A percentile compares a stretch with the other conserved stretches of the same genome.
phyloP scores from a whole-genome alignment of 2,329 filamentous ascomycete genomes.

The Xenosphaeropsis pyriputrescens region DNA sequence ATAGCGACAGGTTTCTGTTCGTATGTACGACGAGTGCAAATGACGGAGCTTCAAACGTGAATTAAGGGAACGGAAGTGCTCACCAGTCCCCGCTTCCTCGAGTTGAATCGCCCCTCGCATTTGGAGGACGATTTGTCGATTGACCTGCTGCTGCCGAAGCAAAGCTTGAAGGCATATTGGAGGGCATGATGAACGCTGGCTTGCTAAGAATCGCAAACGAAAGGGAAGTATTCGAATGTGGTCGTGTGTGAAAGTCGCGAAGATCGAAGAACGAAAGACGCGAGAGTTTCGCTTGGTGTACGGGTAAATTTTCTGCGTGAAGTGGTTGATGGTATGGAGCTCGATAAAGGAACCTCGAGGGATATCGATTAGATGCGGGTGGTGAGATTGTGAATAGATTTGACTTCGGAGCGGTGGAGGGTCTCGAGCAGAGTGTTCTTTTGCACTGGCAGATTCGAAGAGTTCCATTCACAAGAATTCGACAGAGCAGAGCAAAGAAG shows the following conservation, averaged over 20 bases:
- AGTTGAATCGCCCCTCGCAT: conserved; percentile 35
- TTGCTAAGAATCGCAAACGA: conserved; percentile 2
- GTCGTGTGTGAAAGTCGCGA: conserved; percentile 1
- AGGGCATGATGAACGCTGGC: conserved; percentile 36
- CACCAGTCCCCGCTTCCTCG: conserved; percentile 60
- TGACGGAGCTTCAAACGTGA: conserved; percentile 2
- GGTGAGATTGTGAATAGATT: too few species aligned
- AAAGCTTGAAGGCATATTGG: conserved; percentile 70
- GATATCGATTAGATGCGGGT: too few species aligned
- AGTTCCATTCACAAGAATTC: too few species aligned
- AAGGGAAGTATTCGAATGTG: conserved; percentile 4
- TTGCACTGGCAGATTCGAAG: too few species aligned
- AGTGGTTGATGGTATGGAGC: too few species aligned
- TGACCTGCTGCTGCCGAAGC: conserved; percentile 72
- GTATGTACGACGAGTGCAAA: neutral
- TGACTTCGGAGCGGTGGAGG: too few species aligned
- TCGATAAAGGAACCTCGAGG: too few species aligned
- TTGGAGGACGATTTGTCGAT: conserved; percentile 44
- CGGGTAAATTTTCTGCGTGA: too few species aligned
- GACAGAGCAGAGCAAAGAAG: too few species aligned
- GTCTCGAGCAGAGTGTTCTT: too few species aligned
- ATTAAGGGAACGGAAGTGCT: conserved; percentile 21
- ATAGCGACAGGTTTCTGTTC: too few species aligned
- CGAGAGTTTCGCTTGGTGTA: conserved; percentile 1
- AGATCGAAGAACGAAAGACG: conserved; percentile 1